These are phyloP conservation scores for Pseudogymnoascus sp. DNA, from an alignment of 2,329 filamentous ascomycete species.

Conservation along the genomic window DNA sequence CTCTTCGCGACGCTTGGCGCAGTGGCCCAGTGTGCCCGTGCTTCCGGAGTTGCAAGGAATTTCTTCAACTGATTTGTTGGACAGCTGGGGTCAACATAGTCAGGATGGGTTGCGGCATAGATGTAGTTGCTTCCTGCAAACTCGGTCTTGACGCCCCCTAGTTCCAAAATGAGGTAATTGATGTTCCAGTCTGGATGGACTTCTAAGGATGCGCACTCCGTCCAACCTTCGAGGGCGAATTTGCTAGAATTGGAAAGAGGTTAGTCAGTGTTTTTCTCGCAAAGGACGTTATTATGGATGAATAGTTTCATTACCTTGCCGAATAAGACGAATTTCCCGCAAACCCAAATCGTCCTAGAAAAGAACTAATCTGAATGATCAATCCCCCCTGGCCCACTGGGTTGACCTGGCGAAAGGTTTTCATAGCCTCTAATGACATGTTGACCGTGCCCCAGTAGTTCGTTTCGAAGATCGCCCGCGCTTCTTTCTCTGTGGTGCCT, in stretches of 20 bases:
- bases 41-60: constrained; percentile 29
- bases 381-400: constrained; percentile 28
- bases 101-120: constrained; percentile 25
- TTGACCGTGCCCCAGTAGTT: constrained; percentile 38
- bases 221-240: constrained; percentile 35
- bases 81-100: constrained; percentile 18
- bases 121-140: too few species aligned
- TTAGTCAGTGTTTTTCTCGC: too few species aligned
- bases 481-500: constrained; percentile 28
- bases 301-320: too few species aligned
- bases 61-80: constrained; percentile 11
- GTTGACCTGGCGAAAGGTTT: constrained; percentile 28
- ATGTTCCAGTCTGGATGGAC: too few species aligned
- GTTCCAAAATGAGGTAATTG: too few species aligned
- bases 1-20: constrained; percentile 20
- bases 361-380: constrained; percentile 35
- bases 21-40: constrained; percentile 21
- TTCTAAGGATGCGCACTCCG: constrained; percentile 27
- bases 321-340: constrained; percentile 34
- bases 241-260: constrained; percentile 36
- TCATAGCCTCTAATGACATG: constrained; percentile 33
- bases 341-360: constrained; percentile 32
- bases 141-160: constrained; percentile 35
- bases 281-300: too few species aligned
- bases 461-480: constrained; percentile 34